Evolutionary conservation across 2,329 filamentous ascomycete species (phyloP).

Genomic region (Magnaporthales sp.): DNA sequence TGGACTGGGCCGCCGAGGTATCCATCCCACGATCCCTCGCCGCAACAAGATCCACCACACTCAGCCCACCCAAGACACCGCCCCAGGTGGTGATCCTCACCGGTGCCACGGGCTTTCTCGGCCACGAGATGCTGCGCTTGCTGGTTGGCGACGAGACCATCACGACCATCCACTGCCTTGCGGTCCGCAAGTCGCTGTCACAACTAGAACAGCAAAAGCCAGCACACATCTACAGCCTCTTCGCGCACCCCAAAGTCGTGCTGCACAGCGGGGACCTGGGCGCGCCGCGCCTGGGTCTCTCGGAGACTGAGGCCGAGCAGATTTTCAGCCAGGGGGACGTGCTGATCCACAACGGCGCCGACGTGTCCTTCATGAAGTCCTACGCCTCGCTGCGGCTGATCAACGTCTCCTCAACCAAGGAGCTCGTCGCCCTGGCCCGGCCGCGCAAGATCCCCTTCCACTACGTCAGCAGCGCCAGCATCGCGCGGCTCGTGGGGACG

Average conservation of each 20-base stretch:
- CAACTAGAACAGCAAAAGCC: background rate
- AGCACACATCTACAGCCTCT: background rate
- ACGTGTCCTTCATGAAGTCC: conserved; percentile 25
- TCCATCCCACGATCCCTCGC: too few relatives aligned
- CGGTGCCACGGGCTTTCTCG: conserved; percentile 29
- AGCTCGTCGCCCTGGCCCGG: conserved; percentile 21
- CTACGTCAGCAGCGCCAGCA: conserved; percentile 17
- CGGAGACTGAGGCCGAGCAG: background rate
- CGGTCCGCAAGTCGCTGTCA: background rate
- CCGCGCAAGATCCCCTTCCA: conserved; percentile 17
- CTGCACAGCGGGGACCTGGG: conserved; percentile 6
- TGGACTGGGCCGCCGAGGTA: too few relatives aligned
- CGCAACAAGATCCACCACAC: background rate
- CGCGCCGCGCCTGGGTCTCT: conserved; percentile 15
- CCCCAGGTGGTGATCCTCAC: conserved; percentile 27
- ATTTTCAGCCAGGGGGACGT: conserved; percentile 8
- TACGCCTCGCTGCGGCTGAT: conserved; percentile 23
- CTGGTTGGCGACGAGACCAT: conserved; percentile 15
- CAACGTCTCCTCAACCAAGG: conserved; percentile 26
- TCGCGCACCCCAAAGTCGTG: conserved; percentile 9
- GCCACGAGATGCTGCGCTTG: conserved; percentile 24
- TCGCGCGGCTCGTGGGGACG: background rate
- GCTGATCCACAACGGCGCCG: conserved; percentile 32
- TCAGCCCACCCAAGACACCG: conserved; percentile 18
- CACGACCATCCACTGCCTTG: background rate